Evolutionary conservation across 108 stramenopile species (phyloP).

Genomic region (Bacterosira constricta): DNA sequence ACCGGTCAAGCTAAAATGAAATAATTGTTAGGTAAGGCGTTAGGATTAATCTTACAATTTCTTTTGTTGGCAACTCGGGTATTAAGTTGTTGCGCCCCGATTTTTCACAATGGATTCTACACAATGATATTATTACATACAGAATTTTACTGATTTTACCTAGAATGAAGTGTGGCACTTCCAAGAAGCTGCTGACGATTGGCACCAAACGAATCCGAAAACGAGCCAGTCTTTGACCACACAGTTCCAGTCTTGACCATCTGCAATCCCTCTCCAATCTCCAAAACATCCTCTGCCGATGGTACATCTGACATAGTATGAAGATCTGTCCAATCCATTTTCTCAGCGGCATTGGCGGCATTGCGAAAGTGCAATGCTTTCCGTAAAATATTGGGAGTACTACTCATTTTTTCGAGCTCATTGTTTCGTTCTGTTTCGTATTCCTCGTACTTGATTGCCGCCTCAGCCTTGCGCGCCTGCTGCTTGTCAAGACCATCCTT

Average conservation of each 20-base stretch:
- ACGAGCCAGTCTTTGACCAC: slow-evolving; percentile 19
- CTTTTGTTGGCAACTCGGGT: too few relatives aligned
- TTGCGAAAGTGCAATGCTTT: slow-evolving; percentile 44
- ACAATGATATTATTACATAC: too few relatives aligned
- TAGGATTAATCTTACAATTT: too few relatives aligned
- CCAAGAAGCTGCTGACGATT: slow-evolving; percentile 21
- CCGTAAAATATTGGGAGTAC: slow-evolving; percentile 36
- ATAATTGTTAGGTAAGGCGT: too few relatives aligned
- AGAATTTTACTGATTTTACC: too few relatives aligned
- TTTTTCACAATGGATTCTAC: too few relatives aligned
- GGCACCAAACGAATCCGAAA: slow-evolving; percentile 5
- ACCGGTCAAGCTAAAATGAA: too few relatives aligned
- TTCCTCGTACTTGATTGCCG: slow-evolving; percentile 9
- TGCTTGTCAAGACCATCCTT: slow-evolving; percentile 21
- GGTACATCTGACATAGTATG: slow-evolving; percentile 4
- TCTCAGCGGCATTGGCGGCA: slow-evolving; percentile 31
- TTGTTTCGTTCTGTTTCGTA: slow-evolving; percentile 19
- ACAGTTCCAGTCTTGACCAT: slow-evolving; percentile 19
- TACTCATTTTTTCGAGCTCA: slow-evolving; percentile 21
- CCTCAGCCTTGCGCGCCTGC: slow-evolving; percentile 17
- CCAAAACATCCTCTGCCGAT: slow-evolving; percentile 9
- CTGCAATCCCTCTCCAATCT: slow-evolving; percentile 5
- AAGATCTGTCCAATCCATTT: slow-evolving; percentile 8
- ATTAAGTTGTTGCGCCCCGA: too few relatives aligned
- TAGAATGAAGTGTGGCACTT: slow-evolving; percentile 16